Conservation (phyloP, 805 yeast genomes). For the Tetrapisispora fleetii region DNA sequence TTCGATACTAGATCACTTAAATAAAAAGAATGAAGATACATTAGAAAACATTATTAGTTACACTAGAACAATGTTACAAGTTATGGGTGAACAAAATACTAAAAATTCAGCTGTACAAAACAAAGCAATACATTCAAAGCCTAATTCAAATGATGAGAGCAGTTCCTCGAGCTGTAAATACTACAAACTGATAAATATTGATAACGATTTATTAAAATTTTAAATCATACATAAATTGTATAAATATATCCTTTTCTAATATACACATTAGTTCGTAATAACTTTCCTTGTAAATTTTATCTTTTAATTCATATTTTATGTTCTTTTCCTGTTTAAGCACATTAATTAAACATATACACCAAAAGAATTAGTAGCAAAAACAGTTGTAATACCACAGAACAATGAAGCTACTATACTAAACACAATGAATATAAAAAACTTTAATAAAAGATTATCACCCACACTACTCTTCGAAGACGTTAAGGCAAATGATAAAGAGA, state of each 20-base stretch:
- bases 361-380: constrained; percentile 34
- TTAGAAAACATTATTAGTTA: constrained; percentile 37
- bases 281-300: neutral
- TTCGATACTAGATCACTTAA: constrained; percentile 33
- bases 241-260: neutral
- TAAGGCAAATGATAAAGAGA: constrained; percentile 13
- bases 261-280: neutral
- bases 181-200: constrained; percentile 33
- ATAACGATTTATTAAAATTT: constrained; percentile 36
- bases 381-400: constrained; percentile 33
- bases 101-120: constrained; percentile 19
- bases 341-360: constrained; percentile 35
- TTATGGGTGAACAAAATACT: constrained; percentile 13
- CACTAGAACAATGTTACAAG: constrained; percentile 30
- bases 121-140: constrained; percentile 21
- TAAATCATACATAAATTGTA: neutral
- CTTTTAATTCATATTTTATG: neutral
- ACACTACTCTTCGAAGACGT: constrained; percentile 9
- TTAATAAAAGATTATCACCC: constrained; percentile 6
- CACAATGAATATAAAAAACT: constrained; percentile 13
- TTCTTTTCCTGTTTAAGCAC: neutral
- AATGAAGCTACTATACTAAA: constrained; percentile 27
- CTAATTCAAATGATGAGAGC: constrained; percentile 7
- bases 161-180: constrained; percentile 8
- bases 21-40: constrained; percentile 36